Percentiles rank a stretch among this genome's conserved stretches.
These are phyloP conservation scores for Sistotremastrum suecicum DNA, from an alignment of 768 basidiomycete genomes.

Conservation along the genomic window DNA sequence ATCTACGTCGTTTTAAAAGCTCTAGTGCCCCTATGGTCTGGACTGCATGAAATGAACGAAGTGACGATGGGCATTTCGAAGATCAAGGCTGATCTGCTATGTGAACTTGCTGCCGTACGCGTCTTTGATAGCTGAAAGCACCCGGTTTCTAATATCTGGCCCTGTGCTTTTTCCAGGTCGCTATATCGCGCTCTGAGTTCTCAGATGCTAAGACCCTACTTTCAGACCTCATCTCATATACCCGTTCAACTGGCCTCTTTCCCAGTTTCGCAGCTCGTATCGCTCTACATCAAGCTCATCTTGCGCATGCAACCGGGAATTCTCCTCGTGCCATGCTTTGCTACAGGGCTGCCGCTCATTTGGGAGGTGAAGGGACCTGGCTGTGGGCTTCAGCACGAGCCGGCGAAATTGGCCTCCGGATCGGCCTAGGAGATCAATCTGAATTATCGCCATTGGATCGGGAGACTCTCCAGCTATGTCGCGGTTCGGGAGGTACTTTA, in stretches of 20 bases:
- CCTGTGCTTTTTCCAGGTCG: slow-evolving; percentile 26
- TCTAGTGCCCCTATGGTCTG: slow-evolving; percentile 43
- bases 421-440: slow-evolving; percentile 22
- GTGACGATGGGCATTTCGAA: slow-evolving; percentile 36
- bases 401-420: slow-evolving; percentile 34
- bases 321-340: slow-evolving; percentile 40
- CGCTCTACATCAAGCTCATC: slow-evolving; percentile 54
- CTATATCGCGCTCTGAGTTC: slow-evolving; percentile 56
- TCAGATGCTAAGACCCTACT: slow-evolving; percentile 31
- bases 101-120: slow-evolving; percentile 52
- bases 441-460: slow-evolving; percentile 10
- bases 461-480: slow-evolving; percentile 29
- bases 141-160: background rate
- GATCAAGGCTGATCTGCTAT: slow-evolving; percentile 57
- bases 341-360: slow-evolving; percentile 45
- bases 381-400: slow-evolving; percentile 34
- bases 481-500: slow-evolving; percentile 36
- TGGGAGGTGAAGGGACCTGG: slow-evolving; percentile 28
- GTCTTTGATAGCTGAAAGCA: slow-evolving; percentile 1
- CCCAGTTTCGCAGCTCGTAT: slow-evolving; percentile 43
- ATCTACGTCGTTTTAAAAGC: background rate
- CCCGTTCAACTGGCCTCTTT: slow-evolving; percentile 46
- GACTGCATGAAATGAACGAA: slow-evolving; percentile 32
- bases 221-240: slow-evolving; percentile 41
- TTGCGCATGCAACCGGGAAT: slow-evolving; percentile 52